Percentiles rank a stretch among this genome's conserved stretches.
phyloP scores from a whole-genome alignment of 1,139 yeast genomes.

The Lodderomyces parapsilosis region DNA sequence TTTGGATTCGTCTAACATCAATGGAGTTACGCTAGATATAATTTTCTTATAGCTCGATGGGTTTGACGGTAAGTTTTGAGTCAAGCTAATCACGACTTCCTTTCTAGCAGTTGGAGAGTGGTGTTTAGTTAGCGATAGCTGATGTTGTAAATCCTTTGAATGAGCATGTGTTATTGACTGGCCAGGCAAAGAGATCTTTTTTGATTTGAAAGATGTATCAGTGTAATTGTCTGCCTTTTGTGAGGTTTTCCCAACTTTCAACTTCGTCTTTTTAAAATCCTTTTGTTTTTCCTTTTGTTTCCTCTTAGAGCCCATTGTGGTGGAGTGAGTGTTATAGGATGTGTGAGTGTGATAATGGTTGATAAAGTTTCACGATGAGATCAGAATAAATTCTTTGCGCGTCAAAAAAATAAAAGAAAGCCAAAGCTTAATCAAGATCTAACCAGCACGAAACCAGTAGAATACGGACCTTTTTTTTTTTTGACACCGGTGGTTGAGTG shows the following conservation, averaged over 20 bases:
- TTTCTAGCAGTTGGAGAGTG: conserved; percentile 73
- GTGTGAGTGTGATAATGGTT: neutral
- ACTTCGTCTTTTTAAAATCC: conserved; percentile 76
- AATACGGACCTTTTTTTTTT: no score
- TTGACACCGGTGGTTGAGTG: no score
- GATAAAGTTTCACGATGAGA: conserved; percentile 5
- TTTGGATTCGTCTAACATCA: conserved; percentile 58
- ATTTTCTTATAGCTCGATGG: conserved; percentile 60
- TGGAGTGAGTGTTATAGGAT: neutral
- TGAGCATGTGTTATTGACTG: conserved; percentile 38
- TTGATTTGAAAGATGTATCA: conserved; percentile 82
- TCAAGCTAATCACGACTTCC: conserved; percentile 60
- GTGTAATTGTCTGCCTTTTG: conserved; percentile 74
- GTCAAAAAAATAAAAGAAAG: neutral
- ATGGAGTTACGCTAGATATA: conserved; percentile 55
- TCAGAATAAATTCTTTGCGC: neutral
- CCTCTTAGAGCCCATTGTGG: conserved; percentile 51
- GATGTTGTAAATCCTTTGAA: conserved; percentile 49
- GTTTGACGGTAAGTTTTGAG: conserved; percentile 46
- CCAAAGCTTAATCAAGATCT: neutral
- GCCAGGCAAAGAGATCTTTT: conserved; percentile 61
- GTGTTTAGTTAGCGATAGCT: conserved; percentile 70
- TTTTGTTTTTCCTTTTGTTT: conserved; percentile 69
- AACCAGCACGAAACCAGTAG: no score
- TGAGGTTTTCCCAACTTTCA: conserved; percentile 83